A percentile compares a stretch with the other conserved stretches of the same genome.
These are phyloP conservation scores for Whalleya microplaca DNA, from an alignment of 2,329 filamentous ascomycete genomes.

Conservation along the genomic window DNA sequence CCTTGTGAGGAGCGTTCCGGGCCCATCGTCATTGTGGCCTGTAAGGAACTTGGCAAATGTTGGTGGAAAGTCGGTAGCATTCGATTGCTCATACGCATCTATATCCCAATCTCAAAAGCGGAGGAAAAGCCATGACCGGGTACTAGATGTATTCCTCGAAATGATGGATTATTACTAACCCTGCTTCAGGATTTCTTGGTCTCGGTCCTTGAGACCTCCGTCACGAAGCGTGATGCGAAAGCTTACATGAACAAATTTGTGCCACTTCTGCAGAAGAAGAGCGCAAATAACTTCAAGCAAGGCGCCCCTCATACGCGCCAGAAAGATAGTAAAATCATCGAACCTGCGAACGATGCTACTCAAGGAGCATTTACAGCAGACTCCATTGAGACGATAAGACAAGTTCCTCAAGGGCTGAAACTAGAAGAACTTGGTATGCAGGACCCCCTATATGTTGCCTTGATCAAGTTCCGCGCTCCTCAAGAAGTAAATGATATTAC, in stretches of 20 bases:
- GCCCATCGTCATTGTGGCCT: constrained; percentile 26
- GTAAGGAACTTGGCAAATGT: constrained; percentile 30
- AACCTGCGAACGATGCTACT: not conserved
- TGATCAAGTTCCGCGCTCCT: constrained; percentile 81
- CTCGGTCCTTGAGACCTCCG: constrained; percentile 83
- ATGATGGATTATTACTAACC: constrained; percentile 20
- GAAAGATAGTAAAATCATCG: constrained; percentile 16
- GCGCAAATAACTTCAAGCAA: constrained; percentile 38
- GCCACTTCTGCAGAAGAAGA: constrained; percentile 39
- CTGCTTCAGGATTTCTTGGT: constrained; percentile 75
- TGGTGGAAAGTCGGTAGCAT: constrained; percentile 33
- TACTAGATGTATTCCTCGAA: constrained; percentile 32
- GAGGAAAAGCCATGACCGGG: constrained; percentile 52
- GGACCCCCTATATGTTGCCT: constrained; percentile 67
- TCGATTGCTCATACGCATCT: constrained; percentile 42
- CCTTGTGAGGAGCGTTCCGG: constrained; percentile 31
- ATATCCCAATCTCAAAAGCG: constrained; percentile 50
- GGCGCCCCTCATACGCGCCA: constrained; percentile 31
- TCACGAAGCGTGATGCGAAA: constrained; percentile 90
- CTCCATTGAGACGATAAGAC: constrained; percentile 1
- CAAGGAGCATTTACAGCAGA: constrained; percentile 6
- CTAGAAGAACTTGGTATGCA: constrained; percentile 47
- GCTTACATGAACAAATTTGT: constrained; percentile 87
- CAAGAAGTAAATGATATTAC: constrained; percentile 71
- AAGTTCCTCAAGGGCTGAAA: constrained; percentile 15